A percentile compares a stretch with the other conserved stretches of the same genome.
phyloP scores from a whole-genome alignment of 1,284 basidiomycete species.

The Boletellus deceptivus region DNA sequence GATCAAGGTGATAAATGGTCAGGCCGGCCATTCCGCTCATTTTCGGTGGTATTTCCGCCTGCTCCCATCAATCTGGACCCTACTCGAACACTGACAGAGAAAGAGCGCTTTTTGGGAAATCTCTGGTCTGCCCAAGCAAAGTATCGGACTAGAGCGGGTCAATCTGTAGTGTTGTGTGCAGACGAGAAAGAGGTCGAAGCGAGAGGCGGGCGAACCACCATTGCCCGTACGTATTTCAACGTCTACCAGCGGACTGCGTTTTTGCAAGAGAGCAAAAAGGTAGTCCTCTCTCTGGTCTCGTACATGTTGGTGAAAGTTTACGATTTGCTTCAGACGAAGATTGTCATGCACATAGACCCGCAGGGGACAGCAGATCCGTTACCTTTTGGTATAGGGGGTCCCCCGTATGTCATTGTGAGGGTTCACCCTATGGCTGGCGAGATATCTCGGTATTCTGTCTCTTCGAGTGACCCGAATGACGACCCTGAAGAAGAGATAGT shows the following conservation, averaged over 20 bases:
- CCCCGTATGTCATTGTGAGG: slow-evolving; percentile 72
- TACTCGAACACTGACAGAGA: slow-evolving; percentile 59
- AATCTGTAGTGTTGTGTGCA: slow-evolving; percentile 65
- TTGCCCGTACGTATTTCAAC: slow-evolving; percentile 82
- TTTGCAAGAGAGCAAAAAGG: slow-evolving; percentile 73
- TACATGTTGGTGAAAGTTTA: slow-evolving; percentile 5
- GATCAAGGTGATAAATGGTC: slow-evolving; percentile 84
- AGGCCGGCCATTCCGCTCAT: slow-evolving; percentile 75
- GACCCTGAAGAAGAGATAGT: slow-evolving; percentile 80
- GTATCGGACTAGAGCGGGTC: slow-evolving; percentile 64
- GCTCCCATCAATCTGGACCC: slow-evolving; percentile 63
- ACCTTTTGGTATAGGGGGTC: slow-evolving; percentile 63
- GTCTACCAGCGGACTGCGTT: slow-evolving; percentile 80
- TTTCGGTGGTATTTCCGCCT: slow-evolving; percentile 72
- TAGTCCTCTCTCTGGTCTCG: slow-evolving; percentile 31
- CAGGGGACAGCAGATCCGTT: slow-evolving; percentile 71
- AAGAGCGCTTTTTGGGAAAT: slow-evolving; percentile 82
- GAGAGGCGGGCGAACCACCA: slow-evolving; percentile 55
- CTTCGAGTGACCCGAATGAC: slow-evolving; percentile 68
- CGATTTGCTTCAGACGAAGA: slow-evolving; percentile 63
- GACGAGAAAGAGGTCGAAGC: slow-evolving; percentile 74
- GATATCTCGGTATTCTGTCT: slow-evolving; percentile 72
- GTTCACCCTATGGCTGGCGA: slow-evolving; percentile 81
- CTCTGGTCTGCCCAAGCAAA: slow-evolving; percentile 83
- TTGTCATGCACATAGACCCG: slow-evolving; percentile 81